Base-by-base conservation (phyloP, 2,329 filamentous ascomycete species). In the Colletotrichum musae region DNA sequence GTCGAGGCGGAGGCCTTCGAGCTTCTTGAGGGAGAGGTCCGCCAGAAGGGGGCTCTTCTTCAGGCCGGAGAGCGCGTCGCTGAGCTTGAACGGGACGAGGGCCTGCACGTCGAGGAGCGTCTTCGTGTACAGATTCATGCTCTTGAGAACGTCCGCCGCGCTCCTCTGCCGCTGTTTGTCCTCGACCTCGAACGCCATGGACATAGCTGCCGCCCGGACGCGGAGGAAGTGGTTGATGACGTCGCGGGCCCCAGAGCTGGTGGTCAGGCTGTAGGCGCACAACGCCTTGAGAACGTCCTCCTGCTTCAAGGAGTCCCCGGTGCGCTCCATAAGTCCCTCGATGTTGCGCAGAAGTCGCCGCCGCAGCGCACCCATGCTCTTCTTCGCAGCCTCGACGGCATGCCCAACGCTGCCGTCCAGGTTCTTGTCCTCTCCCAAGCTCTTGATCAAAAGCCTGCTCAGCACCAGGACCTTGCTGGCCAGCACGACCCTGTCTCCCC, bases 191-290 rank as follows among this genome's bases (percentile, higher is more conserved):
- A 95, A 86, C 12, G 89, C 86, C 47, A 86, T 80, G 0, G 87
- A 84, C 75, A 97, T 90, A 36, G 91, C 90, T 66, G 92, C 88
- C 48, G 88, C 87, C 52, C 95, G 87, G 7, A 94, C 87, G 59
- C 90, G 87, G 58, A 97, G 86, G 74, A 98, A 95, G 79, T 96
- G 91, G 7, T 89, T 85, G 61, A 98, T 80, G 0, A 94, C 92
- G 77, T 97, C 94, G 66, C 88, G 90, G 0, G 93, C 90, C 0
- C 94, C 93, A 0, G 92, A 94, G 75, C 89, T 97, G 3, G 92
- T 94, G 1, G 91, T 89, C 58, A 98, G 84, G 70, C 94, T 94
- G 77, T 94, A 95, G 0, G 95, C 94, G 64, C 91, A 93, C 73
- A 98, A 85, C 0, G 92, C 90, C 73, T 94, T 91, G 13, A 95